phyloP scores from a whole-genome alignment of 225 moss, liverwort and hornwort genomes.

The Thuidium tamariscinum region DNA sequence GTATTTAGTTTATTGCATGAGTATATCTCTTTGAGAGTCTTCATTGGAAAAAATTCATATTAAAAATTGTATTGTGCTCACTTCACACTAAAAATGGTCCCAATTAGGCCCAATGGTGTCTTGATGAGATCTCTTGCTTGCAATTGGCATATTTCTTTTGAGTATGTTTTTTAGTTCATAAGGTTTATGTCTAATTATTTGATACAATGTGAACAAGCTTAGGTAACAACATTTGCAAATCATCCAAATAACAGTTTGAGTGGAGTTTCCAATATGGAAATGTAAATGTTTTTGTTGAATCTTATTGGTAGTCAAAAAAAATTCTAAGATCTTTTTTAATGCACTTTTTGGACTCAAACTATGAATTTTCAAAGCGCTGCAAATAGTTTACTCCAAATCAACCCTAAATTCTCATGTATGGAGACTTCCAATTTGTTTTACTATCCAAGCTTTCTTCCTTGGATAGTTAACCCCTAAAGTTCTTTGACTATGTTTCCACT shows the following conservation, averaged over 20 bases:
- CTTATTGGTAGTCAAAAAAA: background rate
- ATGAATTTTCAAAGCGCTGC: background rate
- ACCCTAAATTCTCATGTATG: accelerated
- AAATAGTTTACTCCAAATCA: background rate
- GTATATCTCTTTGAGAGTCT: accelerated
- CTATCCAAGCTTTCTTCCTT: background rate
- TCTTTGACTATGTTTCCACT: too few species aligned
- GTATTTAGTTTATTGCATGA: accelerated
- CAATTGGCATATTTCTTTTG: background rate
- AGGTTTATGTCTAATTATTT: background rate
- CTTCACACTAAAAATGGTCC: conserved; percentile 12
- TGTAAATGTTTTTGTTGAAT: too few species aligned
- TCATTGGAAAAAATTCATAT: background rate
- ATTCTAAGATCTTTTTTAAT: background rate
- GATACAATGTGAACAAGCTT: accelerated
- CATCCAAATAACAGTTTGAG: too few species aligned
- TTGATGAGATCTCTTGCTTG: conserved; percentile 13
- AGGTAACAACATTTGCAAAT: background rate
- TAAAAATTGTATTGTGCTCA: background rate
- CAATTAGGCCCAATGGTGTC: conserved; percentile 1
- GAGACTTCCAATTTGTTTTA: background rate
- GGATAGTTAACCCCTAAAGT: too few species aligned
- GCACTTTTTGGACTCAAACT: background rate
- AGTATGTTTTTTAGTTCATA: background rate
- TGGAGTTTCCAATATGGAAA: background rate